Conservation (phyloP, 495 filamentous ascomycete genomes). For the Aspergillus campestris region DNA sequence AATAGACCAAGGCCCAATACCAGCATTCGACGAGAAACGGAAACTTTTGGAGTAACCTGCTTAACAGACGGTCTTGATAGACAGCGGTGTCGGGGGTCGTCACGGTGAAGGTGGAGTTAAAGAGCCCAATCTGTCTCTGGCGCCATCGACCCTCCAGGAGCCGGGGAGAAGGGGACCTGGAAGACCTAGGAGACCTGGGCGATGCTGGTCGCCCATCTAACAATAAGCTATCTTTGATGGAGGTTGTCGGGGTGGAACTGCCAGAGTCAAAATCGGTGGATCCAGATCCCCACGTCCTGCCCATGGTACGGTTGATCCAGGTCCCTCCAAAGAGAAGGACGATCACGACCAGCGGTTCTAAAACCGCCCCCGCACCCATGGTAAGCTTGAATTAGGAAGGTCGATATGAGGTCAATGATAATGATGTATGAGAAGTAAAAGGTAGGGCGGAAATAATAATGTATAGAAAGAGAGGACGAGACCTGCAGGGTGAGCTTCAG, state of each 20-base stretch:
- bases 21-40: constrained; percentile 75
- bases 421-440: no score
- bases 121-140: constrained; percentile 32
- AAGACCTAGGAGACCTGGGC: no score
- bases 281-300: not conserved
- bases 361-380: constrained; percentile 44
- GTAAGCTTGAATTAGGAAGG: not conserved
- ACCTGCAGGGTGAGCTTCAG: no score
- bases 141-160: constrained; percentile 28
- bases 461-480: no score
- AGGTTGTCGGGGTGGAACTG: constrained; percentile 12
- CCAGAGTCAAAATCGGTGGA: constrained; percentile 28
- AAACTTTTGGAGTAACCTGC: constrained; percentile 54
- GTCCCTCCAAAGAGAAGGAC: constrained; percentile 50
- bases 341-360: constrained; percentile 48
- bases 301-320: constrained; percentile 44
- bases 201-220: no score
- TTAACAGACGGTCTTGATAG: constrained; percentile 46
- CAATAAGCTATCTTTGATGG: no score
- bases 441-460: not conserved
- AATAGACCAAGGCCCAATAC: constrained; percentile 69
- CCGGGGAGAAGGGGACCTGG: not conserved
- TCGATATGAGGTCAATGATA: no score
- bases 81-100: constrained; percentile 46
- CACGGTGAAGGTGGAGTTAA: constrained; percentile 26